Conservation (phyloP, 208 protist species). For the Trypanosoma grayi region DNA sequence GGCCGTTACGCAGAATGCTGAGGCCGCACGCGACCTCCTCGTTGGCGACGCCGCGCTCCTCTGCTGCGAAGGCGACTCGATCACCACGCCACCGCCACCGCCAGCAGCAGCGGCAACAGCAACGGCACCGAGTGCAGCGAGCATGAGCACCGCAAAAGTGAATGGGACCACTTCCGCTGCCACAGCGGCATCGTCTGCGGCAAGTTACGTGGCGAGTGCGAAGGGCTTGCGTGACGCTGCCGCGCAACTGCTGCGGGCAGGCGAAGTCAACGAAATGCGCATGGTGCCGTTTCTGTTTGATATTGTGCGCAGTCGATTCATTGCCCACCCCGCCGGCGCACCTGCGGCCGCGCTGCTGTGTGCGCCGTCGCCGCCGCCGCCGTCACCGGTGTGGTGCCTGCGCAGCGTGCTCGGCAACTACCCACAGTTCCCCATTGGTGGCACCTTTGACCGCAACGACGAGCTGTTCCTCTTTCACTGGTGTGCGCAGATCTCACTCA, state of each 20-base stretch:
- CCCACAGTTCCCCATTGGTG: constrained; percentile 31
- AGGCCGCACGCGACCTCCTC: constrained; percentile 29
- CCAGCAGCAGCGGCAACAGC: background rate
- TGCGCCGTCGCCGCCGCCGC: constrained; percentile 18
- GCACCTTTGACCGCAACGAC: constrained; percentile 53
- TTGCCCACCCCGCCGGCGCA: background rate
- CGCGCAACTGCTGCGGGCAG: constrained; percentile 6
- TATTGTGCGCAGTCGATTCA: no score
- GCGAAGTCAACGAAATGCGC: constrained; percentile 16
- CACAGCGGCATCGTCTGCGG: no score
- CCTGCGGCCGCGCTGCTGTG: constrained; percentile 12
- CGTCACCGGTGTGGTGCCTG: constrained; percentile 24
- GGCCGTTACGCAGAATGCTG: constrained; percentile 37
- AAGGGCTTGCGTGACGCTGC: constrained; percentile 5
- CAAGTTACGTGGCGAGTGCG: constrained; percentile 2
- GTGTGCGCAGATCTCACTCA: constrained; percentile 72
- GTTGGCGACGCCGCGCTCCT: constrained; percentile 3
- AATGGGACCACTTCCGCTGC: no score
- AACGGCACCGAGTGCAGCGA: no score
- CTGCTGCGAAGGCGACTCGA: background rate
- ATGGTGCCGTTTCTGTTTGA: constrained; percentile 21
- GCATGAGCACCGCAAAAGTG: no score
- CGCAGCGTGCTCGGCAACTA: constrained; percentile 27
- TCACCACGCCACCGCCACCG: background rate
- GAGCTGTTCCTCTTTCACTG: constrained; percentile 85